phyloP scores from a whole-genome alignment of 2,329 filamentous ascomycete species.

The Penicillium fuscoglaucum region DNA sequence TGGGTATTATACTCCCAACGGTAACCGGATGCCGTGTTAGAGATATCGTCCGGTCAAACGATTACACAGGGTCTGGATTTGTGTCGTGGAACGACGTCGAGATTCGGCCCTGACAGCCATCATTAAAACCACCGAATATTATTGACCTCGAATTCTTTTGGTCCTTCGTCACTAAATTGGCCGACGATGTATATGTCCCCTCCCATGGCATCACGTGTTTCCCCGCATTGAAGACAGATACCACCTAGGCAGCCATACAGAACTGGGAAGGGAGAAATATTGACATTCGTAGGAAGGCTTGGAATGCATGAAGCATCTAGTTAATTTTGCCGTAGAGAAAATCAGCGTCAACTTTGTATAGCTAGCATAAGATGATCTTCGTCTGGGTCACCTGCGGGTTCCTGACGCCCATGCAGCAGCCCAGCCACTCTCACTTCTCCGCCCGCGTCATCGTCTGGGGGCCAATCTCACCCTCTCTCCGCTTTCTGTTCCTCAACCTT shows the following conservation, averaged over 20 bases:
- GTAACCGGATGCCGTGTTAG: too few relatives aligned
- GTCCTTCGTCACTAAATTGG: not conserved
- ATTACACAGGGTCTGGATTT: too few relatives aligned
- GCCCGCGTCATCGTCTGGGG: constrained; percentile 34
- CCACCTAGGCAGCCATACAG: not conserved
- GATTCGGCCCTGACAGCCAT: too few relatives aligned
- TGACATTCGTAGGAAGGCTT: not conserved
- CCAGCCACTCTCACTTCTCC: constrained; percentile 30
- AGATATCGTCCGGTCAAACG: too few relatives aligned
- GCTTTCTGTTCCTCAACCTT: constrained; percentile 13
- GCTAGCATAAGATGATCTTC: not conserved
- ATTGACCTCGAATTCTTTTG: too few relatives aligned
- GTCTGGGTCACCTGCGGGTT: constrained; percentile 9
- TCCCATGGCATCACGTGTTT: not conserved
- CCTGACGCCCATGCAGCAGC: constrained; percentile 23
- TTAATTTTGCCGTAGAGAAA: not conserved
- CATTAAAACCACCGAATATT: too few relatives aligned
- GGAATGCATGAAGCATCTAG: not conserved
- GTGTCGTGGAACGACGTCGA: too few relatives aligned
- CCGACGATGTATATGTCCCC: not conserved
- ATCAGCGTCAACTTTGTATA: not conserved
- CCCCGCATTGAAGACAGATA: constrained; percentile 4
- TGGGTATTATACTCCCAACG: too few relatives aligned
- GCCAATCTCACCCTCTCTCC: constrained; percentile 22
- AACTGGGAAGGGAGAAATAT: not conserved